Evolutionary conservation across 257 asterid genomes (phyloP).

Genomic region (Solanum habrochaites): DNA sequence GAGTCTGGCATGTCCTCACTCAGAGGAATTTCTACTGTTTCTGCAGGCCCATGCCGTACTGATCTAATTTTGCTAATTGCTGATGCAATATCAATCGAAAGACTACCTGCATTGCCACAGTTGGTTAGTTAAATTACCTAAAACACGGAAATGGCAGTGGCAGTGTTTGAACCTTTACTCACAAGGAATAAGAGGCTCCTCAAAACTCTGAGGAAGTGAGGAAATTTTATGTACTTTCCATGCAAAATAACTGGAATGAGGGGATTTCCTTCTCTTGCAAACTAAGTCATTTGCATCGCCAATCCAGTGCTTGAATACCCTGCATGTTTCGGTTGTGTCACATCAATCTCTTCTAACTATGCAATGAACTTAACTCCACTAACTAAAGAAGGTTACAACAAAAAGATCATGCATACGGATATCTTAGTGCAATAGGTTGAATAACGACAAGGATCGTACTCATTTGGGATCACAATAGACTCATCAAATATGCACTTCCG

Average conservation of each 20-base stretch:
- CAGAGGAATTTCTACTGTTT: not conserved
- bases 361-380: not conserved
- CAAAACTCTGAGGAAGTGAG: constrained; percentile 32
- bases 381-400: not conserved
- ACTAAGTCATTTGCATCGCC: constrained; percentile 34
- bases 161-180: constrained; percentile 8
- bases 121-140: not conserved
- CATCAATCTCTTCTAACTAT: not conserved
- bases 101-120: constrained; percentile 23
- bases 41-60: constrained; percentile 1
- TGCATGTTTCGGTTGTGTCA: constrained; percentile 1
- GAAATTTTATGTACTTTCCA: constrained; percentile 39
- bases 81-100: constrained; percentile 12
- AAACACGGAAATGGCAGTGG: not conserved
- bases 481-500: constrained; percentile 41
- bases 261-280: constrained; percentile 31
- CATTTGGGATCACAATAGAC: constrained; percentile 26
- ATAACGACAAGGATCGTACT: constrained; percentile 24
- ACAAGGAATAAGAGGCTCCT: constrained; percentile 59
- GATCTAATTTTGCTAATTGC: constrained; percentile 9
- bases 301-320: constrained; percentile 37
- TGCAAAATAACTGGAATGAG: constrained; percentile 29
- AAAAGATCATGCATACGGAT: not conserved
- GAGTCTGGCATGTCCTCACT: constrained; percentile 2
- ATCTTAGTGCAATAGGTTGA: not conserved